These are phyloP conservation scores for maize (Zea mays) DNA, from an alignment of 176 grass and related monocot genomes.

Conservation along the genomic window DNA sequence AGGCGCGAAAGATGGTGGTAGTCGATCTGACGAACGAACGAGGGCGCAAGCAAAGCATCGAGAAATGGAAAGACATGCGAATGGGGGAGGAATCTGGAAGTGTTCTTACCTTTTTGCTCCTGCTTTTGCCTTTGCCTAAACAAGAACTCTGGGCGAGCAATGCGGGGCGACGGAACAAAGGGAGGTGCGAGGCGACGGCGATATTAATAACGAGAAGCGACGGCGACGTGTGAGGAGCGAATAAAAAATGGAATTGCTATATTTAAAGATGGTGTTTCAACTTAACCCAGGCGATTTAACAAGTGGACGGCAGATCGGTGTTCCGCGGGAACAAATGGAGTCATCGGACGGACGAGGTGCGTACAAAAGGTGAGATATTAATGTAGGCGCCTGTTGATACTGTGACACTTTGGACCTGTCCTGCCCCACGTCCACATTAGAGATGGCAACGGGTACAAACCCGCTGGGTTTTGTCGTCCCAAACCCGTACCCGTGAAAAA, in stretches of 20 bases:
- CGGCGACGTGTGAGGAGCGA: not conserved
- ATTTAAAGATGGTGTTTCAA: not conserved
- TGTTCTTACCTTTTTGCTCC: slow-evolving; percentile 21
- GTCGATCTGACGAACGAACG: not conserved
- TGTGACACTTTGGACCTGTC: too few species aligned
- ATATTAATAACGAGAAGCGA: slow-evolving; percentile 35
- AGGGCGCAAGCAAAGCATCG: not conserved
- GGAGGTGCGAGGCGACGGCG: not conserved
- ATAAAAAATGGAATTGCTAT: not conserved
- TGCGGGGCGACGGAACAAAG: not conserved
- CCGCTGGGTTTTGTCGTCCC: too few species aligned
- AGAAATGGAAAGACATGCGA: not conserved
- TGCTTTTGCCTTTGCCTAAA: slow-evolving; percentile 30
- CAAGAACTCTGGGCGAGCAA: not conserved
- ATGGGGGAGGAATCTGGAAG: not conserved
- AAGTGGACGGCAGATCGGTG: slow-evolving; percentile 19
- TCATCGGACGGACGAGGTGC: slow-evolving; percentile 1
- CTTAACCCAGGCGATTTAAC: not conserved
- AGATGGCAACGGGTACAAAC: too few species aligned
- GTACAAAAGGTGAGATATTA: not conserved
- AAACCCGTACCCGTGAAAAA: too few species aligned
- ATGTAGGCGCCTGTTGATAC: too few species aligned
- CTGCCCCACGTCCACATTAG: too few species aligned
- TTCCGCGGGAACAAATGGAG: fast-evolving
- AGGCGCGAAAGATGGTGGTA: not conserved